Conservation (phyloP, 306 rosid species). For the Delonix regia region DNA sequence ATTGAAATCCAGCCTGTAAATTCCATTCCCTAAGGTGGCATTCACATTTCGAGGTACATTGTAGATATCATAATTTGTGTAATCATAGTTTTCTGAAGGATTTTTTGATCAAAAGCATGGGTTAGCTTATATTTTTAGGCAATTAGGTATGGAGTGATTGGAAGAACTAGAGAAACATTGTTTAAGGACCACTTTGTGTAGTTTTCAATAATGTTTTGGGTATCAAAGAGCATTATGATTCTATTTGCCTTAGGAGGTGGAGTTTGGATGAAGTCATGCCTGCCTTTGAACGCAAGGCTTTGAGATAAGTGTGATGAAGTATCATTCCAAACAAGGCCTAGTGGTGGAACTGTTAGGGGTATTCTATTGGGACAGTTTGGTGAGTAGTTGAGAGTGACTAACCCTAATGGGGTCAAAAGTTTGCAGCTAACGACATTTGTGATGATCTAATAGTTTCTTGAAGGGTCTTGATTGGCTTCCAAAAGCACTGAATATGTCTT, state of each 20-base stretch:
- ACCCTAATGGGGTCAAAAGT: conserved; percentile 26
- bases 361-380: conserved; percentile 17
- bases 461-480: conserved; percentile 31
- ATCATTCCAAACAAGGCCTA: too few species aligned
- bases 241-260: too few species aligned
- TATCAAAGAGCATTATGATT: conserved; percentile 38
- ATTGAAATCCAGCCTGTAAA: conserved; percentile 15
- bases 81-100: too few species aligned
- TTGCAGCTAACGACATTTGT: conserved; percentile 29
- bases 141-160: conserved; percentile 13
- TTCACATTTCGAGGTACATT: too few species aligned
- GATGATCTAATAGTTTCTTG: conserved; percentile 38
- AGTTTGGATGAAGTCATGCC: too few species aligned
- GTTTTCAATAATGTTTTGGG: conserved; percentile 30
- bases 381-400: conserved; percentile 37
- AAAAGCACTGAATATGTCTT: conserved; percentile 43
- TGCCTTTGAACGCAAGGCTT: too few species aligned
- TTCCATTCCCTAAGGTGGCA: neutral
- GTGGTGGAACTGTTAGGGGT: too few species aligned
- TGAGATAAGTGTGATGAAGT: too few species aligned
- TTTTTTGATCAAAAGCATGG: conserved; percentile 13
- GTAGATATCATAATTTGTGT: too few species aligned
- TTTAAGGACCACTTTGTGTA: neutral
- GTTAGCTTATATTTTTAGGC: conserved; percentile 6
- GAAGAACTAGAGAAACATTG: conserved; percentile 11